phyloP scores from a whole-genome alignment of 371 early-diverging fungal species.

The Syncephalastrum contaminatum region DNA sequence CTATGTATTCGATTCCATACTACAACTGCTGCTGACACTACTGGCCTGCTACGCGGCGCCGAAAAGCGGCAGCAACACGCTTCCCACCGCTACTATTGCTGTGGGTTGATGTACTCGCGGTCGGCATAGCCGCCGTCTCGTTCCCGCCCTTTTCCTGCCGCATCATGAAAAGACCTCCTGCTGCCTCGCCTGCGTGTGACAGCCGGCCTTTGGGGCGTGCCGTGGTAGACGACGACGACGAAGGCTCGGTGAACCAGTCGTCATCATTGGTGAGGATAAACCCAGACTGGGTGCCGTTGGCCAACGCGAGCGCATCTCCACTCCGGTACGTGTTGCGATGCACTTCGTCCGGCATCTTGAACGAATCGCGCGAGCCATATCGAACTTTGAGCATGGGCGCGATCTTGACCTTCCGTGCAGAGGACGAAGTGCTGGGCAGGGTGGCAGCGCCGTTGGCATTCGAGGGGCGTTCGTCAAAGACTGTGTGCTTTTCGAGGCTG shows the following conservation, averaged over 20 bases:
- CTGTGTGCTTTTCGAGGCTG: conserved; percentile 16
- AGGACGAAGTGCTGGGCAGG: neutral
- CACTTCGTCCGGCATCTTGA: conserved; percentile 24
- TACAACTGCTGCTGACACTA: no score
- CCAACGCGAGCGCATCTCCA: conserved; percentile 7
- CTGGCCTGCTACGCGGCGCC: conserved; percentile 10
- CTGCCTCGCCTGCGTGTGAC: conserved; percentile 42
- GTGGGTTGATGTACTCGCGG: conserved; percentile 1
- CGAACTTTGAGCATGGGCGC: conserved; percentile 36
- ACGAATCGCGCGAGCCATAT: conserved; percentile 37
- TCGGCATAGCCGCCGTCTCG: neutral
- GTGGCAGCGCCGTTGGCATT: neutral
- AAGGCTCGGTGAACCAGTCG: conserved; percentile 6
- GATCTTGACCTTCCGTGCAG: conserved; percentile 35
- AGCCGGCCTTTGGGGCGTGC: conserved; percentile 12
- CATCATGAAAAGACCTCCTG: conserved; percentile 47
- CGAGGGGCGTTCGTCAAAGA: neutral
- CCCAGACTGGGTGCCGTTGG: conserved; percentile 2
- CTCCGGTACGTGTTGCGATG: conserved; percentile 11
- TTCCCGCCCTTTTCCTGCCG: conserved; percentile 20
- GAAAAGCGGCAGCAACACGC: conserved; percentile 16
- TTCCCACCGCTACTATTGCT: conserved; percentile 2
- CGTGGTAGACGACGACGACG: neutral
- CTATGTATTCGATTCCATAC: no score
- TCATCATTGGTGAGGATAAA: neutral